Conservation (phyloP, 345 rosid species). For the Mallotus nudiflorus region DNA sequence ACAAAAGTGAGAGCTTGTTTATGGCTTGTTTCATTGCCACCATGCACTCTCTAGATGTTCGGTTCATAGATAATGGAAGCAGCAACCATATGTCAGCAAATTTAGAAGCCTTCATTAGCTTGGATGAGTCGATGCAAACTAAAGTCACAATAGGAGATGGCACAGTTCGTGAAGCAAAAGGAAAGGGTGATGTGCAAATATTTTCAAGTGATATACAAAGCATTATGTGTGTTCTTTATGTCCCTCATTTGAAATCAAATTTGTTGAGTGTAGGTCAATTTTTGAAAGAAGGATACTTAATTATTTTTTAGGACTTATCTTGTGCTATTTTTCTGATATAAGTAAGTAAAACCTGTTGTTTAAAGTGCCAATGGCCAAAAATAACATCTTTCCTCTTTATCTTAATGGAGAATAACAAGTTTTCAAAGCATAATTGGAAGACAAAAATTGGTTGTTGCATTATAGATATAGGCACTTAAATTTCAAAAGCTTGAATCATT, state of each 20-base stretch:
- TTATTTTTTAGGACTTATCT: conserved; percentile 5
- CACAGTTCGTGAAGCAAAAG: not conserved
- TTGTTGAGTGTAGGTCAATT: conserved; percentile 5
- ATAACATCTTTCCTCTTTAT: not conserved
- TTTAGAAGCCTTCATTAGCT: not conserved
- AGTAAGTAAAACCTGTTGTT: not conserved
- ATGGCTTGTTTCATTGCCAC: not conserved
- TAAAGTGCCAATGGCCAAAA: not conserved
- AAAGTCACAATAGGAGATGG: not conserved
- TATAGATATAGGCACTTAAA: too few species aligned
- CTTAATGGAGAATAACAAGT: not conserved
- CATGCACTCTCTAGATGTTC: not conserved
- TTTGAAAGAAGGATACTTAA: not conserved
- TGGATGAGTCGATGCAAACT: not conserved
- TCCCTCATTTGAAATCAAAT: not conserved
- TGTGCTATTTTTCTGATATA: not conserved
- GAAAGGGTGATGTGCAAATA: not conserved
- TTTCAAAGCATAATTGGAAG: not conserved
- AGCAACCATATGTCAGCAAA: not conserved
- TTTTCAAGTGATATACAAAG: too few species aligned
- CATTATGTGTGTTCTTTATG: not conserved
- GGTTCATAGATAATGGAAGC: not conserved
- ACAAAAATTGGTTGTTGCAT: too few species aligned
- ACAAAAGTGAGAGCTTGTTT: not conserved
- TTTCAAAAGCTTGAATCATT: too few species aligned